Percentiles rank a stretch among this genome's conserved stretches.
These are phyloP conservation scores for Hygrophila difformis DNA, from an alignment of 257 asterid genomes.

Conservation along the genomic window DNA sequence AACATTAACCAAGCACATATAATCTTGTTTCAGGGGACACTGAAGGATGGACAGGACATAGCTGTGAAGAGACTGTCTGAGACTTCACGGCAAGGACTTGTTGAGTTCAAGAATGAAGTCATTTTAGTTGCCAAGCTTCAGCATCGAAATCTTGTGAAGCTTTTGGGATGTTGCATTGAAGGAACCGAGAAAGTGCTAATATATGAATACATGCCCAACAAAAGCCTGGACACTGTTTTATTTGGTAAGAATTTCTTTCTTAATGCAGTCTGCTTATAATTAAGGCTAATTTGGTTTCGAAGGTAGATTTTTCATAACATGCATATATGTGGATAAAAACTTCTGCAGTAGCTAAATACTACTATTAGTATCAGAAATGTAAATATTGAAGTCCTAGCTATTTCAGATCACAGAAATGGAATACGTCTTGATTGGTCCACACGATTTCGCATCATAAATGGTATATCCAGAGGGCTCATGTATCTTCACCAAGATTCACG, in stretches of 20 bases:
- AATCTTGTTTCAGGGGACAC: slow-evolving; percentile 8
- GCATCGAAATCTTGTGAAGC: slow-evolving; percentile 39
- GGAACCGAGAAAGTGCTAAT: slow-evolving; percentile 26
- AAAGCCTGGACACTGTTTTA: slow-evolving; percentile 24
- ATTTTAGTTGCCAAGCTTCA: slow-evolving; percentile 29
- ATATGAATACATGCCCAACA: slow-evolving; percentile 27
- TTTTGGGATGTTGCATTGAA: slow-evolving; percentile 29
- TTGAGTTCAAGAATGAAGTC: slow-evolving; percentile 37
- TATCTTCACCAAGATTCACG: slow-evolving; percentile 40
- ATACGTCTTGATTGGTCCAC: slow-evolving; percentile 14
- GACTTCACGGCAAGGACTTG: slow-evolving; percentile 29
- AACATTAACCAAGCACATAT: too few species aligned
- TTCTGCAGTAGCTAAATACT: slow-evolving; percentile 6
- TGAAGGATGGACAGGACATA: slow-evolving; percentile 23
- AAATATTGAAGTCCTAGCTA: neutral
- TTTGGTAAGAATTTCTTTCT: slow-evolving; percentile 16
- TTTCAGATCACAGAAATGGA: slow-evolving; percentile 7
- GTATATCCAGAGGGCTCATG: slow-evolving; percentile 28
- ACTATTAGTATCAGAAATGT: neutral
- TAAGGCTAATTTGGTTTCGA: too few species aligned
- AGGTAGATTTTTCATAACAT: neutral
- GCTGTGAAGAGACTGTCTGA: slow-evolving; percentile 30
- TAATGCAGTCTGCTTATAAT: too few species aligned
- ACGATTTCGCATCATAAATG: slow-evolving; percentile 20
- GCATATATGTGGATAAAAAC: neutral